phyloP scores from a whole-genome alignment of 768 basidiomycete genomes.

The Collybia nuda region DNA sequence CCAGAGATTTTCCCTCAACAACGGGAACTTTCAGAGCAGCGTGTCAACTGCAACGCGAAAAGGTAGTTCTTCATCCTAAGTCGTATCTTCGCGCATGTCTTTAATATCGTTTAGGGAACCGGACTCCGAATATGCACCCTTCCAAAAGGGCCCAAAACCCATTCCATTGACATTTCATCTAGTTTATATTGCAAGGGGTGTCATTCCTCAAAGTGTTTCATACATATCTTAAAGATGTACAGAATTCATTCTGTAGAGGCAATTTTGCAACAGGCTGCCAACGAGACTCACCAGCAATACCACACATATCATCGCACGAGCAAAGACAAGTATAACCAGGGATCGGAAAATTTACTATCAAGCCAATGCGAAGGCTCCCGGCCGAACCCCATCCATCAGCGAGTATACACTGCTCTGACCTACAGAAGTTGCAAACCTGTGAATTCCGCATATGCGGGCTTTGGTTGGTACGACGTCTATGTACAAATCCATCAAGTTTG shows the following conservation, averaged over 20 bases:
- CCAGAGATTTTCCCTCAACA: neutral
- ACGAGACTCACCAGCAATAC: conserved; percentile 23
- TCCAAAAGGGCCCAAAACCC: conserved; percentile 3
- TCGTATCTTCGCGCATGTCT: neutral
- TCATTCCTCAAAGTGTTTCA: conserved; percentile 36
- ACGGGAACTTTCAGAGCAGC: conserved; percentile 26
- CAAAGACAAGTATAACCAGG: conserved; percentile 15
- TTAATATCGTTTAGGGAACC: neutral
- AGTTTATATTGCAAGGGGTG: conserved; percentile 39
- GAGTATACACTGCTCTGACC: conserved; percentile 45
- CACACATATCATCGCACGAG: conserved; percentile 31
- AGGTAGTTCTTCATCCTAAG: neutral
- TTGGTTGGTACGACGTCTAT: conserved; percentile 62
- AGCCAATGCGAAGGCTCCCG: conserved; percentile 30
- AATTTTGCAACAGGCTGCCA: conserved; percentile 24
- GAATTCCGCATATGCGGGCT: conserved; percentile 30
- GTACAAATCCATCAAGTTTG: conserved; percentile 5
- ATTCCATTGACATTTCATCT: conserved; percentile 19
- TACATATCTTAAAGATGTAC: conserved; percentile 29
- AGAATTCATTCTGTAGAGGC: conserved; percentile 41
- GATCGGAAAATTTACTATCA: conserved; percentile 10
- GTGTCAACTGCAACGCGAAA: conserved; percentile 21
- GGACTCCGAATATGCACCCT: conserved; percentile 12
- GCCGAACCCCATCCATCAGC: conserved; percentile 31
- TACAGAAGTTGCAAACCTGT: conserved; percentile 50